phyloP scores from a whole-genome alignment of 2,329 filamentous ascomycete species.

The Aspergillus quadricinctus region DNA sequence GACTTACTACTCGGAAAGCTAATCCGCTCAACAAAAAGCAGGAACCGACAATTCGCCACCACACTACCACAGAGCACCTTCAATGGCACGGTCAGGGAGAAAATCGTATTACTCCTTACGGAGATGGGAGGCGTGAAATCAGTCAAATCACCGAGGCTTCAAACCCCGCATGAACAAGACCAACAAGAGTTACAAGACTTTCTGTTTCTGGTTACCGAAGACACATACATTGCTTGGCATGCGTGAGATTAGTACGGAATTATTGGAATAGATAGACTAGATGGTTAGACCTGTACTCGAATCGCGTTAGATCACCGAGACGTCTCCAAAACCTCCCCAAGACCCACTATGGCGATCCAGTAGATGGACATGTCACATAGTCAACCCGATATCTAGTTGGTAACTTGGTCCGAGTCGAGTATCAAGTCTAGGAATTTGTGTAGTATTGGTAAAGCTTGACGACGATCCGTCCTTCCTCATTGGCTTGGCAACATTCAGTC shows the following conservation, averaged over 20 bases:
- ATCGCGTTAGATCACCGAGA: conserved; percentile 3
- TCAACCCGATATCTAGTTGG: too few relatives aligned
- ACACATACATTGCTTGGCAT: background rate
- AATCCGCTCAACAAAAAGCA: background rate
- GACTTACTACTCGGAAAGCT: background rate
- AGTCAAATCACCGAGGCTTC: too few relatives aligned
- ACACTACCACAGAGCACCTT: background rate
- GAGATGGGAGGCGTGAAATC: too few relatives aligned
- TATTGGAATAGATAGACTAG: background rate
- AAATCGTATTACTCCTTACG: background rate
- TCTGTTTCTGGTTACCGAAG: background rate
- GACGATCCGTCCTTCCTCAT: too few relatives aligned
- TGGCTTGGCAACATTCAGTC: too few relatives aligned
- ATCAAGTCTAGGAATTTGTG: too few relatives aligned
- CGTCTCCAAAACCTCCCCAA: conserved; percentile 1
- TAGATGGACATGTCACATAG: too few relatives aligned
- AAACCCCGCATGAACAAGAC: background rate
- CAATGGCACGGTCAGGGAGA: background rate
- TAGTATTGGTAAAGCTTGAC: too few relatives aligned
- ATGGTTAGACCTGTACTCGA: background rate
- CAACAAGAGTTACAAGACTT: background rate
- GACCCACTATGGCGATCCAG: conserved; percentile 2
- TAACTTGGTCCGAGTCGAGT: too few relatives aligned
- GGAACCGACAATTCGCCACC: background rate
- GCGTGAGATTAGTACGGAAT: background rate